Evolutionary conservation across 768 basidiomycete species (phyloP).

Genomic region (Asterophora lycoperdoides): DNA sequence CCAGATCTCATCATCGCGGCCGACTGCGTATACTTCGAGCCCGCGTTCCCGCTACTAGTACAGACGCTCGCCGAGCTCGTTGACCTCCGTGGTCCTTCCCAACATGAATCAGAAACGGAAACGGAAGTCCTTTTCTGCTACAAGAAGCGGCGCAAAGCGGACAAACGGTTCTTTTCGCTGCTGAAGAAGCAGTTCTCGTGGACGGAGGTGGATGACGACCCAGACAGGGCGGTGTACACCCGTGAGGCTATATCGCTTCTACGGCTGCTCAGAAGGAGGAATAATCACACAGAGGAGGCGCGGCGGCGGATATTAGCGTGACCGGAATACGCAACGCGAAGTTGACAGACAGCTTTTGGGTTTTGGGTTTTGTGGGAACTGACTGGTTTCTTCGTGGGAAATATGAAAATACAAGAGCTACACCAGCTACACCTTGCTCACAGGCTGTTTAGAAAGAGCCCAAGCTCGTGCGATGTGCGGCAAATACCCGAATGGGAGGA

Average conservation of each 20-base stretch:
- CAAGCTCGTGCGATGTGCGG: slow-evolving; percentile 85
- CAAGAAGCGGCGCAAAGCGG: slow-evolving; percentile 81
- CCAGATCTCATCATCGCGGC: slow-evolving; percentile 81
- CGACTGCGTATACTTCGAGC: slow-evolving; percentile 95
- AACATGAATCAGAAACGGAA: slow-evolving; percentile 15
- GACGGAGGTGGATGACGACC: slow-evolving; percentile 16
- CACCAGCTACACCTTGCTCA: neutral
- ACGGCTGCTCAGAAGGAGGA: slow-evolving; percentile 5
- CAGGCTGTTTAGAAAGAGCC: slow-evolving; percentile 79
- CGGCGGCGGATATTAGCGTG: slow-evolving; percentile 1
- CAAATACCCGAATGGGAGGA: slow-evolving; percentile 98
- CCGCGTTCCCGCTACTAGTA: slow-evolving; percentile 84
- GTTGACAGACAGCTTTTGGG: too few relatives aligned
- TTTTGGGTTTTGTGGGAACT: too few relatives aligned
- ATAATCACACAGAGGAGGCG: neutral
- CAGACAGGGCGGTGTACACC: slow-evolving; percentile 11
- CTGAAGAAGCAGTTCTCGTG: slow-evolving; percentile 13
- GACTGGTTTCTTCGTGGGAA: too few relatives aligned
- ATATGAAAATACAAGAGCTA: too few relatives aligned
- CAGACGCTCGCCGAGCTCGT: slow-evolving; percentile 69
- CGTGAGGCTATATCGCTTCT: slow-evolving; percentile 15
- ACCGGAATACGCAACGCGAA: too few relatives aligned
- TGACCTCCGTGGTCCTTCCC: slow-evolving; percentile 17
- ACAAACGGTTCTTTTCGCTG: slow-evolving; percentile 15
- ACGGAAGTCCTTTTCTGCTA: slow-evolving; percentile 87